Conservation (phyloP, 208 protist genomes). For the Herpetomonas tarakana region DNA sequence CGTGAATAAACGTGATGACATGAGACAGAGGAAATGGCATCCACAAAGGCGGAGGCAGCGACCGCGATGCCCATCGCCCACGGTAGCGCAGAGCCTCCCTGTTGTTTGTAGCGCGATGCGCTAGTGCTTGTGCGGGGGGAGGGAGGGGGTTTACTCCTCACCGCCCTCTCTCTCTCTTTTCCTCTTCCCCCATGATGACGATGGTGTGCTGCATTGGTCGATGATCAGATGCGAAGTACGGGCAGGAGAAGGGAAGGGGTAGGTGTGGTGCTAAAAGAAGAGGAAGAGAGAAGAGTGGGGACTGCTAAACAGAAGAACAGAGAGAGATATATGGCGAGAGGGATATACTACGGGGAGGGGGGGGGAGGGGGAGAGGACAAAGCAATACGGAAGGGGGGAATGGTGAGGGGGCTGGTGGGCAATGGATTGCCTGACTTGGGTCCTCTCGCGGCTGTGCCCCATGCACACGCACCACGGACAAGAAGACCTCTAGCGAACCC, state of each 20-base stretch:
- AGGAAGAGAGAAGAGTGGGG: not conserved
- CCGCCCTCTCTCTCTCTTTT: not conserved
- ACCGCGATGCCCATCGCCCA: too few relatives aligned
- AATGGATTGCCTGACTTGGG: too few relatives aligned
- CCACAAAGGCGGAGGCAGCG: too few relatives aligned
- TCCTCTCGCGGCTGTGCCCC: too few relatives aligned
- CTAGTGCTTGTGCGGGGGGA: not conserved
- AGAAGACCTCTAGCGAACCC: too few relatives aligned
- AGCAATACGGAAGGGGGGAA: too few relatives aligned
- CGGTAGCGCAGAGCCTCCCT: too few relatives aligned
- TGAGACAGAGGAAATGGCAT: too few relatives aligned
- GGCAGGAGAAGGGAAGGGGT: not conserved
- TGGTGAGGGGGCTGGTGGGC: too few relatives aligned
- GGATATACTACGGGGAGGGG: not conserved
- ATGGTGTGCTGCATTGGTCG: constrained; percentile 11
- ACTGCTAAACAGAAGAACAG: constrained; percentile 7
- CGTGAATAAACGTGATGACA: too few relatives aligned
- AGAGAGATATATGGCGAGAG: constrained; percentile 2
- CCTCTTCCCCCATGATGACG: not conserved
- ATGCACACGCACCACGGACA: too few relatives aligned
- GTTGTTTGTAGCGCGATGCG: not conserved
- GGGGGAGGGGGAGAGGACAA: not conserved
- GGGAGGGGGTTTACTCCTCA: not conserved
- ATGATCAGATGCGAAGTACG: constrained; percentile 28
- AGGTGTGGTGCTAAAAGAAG: not conserved